phyloP scores from a whole-genome alignment of 2,329 filamentous ascomycete genomes.

The Berkeleyomyces rouxiae region DNA sequence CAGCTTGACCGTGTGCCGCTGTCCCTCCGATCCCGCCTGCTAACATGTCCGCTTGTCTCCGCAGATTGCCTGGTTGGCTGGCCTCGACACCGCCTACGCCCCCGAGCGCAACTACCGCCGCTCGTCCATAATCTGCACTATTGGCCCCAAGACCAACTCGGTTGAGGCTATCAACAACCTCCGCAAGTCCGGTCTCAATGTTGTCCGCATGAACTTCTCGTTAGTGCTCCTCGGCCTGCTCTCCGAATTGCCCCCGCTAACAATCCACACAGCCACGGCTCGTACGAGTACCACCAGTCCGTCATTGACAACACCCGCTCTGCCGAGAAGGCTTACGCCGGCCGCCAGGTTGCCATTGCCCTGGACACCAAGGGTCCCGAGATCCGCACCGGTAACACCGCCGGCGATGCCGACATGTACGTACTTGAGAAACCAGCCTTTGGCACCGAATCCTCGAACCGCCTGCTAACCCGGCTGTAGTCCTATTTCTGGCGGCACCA shows the following conservation, averaged over 20 bases:
- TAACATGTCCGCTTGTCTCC: not conserved
- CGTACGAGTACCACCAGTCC: constrained; percentile 91
- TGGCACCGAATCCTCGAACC: not conserved
- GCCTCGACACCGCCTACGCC: constrained; percentile 74
- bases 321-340: constrained; percentile 60
- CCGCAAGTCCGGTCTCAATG: constrained; percentile 79
- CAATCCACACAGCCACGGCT: constrained; percentile 29
- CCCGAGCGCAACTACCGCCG: constrained; percentile 84
- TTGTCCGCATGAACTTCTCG: constrained; percentile 96
- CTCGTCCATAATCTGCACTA: constrained; percentile 97
- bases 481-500: constrained; percentile 64
- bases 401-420: constrained; percentile 66
- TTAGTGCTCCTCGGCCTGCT: not conserved
- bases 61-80: constrained; percentile 45
- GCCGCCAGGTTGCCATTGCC: constrained; percentile 87
- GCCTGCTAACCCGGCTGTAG: constrained; percentile 1
- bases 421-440: not conserved
- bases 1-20: not conserved
- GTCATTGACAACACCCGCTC: constrained; percentile 91
- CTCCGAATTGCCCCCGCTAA: too few relatives aligned
- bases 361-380: constrained; percentile 55
- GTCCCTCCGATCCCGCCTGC: not conserved
- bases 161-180: constrained; percentile 93
- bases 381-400: constrained; percentile 49
- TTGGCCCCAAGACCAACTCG: constrained; percentile 98